A percentile compares a stretch with the other conserved stretches of the same genome.
These are phyloP conservation scores for Penicillium sp. DNA, from an alignment of 2,329 filamentous ascomycete genomes.

Conservation along the genomic window DNA sequence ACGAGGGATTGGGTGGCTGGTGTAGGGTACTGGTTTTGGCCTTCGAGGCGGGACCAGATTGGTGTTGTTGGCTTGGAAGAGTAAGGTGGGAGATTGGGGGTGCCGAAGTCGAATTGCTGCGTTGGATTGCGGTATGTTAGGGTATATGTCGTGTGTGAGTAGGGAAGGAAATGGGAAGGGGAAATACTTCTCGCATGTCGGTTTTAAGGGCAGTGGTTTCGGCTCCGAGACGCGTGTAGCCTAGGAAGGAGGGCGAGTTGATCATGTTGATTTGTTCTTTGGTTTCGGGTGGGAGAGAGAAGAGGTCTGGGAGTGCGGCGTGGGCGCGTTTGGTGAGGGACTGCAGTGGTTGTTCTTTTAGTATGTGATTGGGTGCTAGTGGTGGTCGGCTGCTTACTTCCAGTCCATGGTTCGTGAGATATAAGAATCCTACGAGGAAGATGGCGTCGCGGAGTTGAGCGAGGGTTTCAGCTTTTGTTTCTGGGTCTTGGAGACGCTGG, in stretches of 20 bases:
- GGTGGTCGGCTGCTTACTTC: conserved; percentile 26
- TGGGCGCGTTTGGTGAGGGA: no score
- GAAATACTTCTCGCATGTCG: conserved; percentile 25
- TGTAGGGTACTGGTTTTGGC: no score
- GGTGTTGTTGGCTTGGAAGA: no score
- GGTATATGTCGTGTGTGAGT: no score
- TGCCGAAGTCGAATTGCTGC: conserved; percentile 39
- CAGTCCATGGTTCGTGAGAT: conserved; percentile 29
- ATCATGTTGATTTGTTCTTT: conserved; percentile 29
- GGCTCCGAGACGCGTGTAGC: conserved; percentile 29
- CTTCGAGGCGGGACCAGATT: conserved; percentile 28
- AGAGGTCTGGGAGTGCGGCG: no score
- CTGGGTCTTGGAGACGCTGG: conserved; percentile 17
- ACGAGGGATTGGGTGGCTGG: conserved; percentile 23
- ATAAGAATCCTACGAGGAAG: conserved; percentile 31
- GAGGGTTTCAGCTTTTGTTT: conserved; percentile 22
- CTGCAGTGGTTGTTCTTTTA: not conserved
- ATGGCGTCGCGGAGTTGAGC: conserved; percentile 27
- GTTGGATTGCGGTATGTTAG: no score
- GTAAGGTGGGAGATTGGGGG: no score
- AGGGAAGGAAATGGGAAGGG: no score
- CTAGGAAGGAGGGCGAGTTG: conserved; percentile 27
- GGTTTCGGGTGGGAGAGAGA: no score
- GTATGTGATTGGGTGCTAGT: no score
- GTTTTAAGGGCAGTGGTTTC: conserved; percentile 28